Conservation (phyloP, 164 flowering plant species). For the Echeveria elegans region DNA sequence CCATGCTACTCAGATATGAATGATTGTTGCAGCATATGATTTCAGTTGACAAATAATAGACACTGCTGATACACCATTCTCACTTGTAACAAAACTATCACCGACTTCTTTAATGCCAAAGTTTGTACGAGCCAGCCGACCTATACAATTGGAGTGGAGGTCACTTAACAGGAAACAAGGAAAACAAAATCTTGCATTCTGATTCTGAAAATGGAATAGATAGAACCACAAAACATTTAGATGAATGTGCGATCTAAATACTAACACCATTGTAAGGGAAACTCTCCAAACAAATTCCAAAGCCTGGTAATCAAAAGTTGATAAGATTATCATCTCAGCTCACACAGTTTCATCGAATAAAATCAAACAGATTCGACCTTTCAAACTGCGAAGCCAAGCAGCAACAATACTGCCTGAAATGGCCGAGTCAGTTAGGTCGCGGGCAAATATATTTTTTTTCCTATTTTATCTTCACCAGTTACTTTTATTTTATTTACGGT, state of each 20-base stretch:
- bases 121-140: background rate
- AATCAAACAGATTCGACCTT: background rate
- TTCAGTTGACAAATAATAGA: background rate
- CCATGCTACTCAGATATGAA: background rate
- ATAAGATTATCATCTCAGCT: background rate
- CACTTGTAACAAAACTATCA: background rate
- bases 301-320: background rate
- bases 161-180: background rate
- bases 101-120: background rate
- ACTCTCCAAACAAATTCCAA: constrained; percentile 1
- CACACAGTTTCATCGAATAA: background rate
- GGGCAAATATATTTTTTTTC: too few relatives aligned
- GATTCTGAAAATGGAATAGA: too few relatives aligned
- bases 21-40: background rate
- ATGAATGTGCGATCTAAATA: background rate
- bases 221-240: background rate
- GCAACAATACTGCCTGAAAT: background rate
- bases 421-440: constrained; percentile 3
- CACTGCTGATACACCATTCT: background rate
- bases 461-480: too few relatives aligned
- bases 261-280: constrained; percentile 6
- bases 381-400: constrained; percentile 2
- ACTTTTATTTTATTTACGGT: too few relatives aligned
- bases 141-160: too few relatives aligned
- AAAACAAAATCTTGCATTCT: too few relatives aligned